These are phyloP conservation scores for Cryphonectria carpinicola DNA, from an alignment of 2,329 filamentous ascomycete genomes.

Conservation along the genomic window DNA sequence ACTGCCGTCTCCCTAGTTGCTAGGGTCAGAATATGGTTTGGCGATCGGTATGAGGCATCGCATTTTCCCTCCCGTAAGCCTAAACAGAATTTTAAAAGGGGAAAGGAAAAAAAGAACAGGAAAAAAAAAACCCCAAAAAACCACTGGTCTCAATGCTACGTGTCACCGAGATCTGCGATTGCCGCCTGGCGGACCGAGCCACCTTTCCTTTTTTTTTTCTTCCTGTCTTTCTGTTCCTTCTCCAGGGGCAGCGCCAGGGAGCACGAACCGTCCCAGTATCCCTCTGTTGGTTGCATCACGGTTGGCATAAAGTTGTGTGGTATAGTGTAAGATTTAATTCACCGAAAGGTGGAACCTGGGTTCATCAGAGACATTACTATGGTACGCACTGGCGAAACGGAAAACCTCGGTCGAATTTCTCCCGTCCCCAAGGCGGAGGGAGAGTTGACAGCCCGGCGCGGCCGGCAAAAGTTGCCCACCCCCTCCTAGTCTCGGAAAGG, in stretches of 20 bases:
- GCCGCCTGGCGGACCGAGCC: constrained; percentile 7
- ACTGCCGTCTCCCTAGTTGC: not conserved
- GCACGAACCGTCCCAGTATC: not conserved
- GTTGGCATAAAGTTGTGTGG: not conserved
- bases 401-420: not conserved
- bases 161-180: constrained; percentile 17
- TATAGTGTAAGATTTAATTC: not conserved
- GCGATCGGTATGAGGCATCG: constrained; percentile 10
- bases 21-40: not conserved
- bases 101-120: no score
- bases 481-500: not conserved
- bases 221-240: not conserved
- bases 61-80: not conserved
- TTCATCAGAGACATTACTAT: not conserved
- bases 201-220: not conserved
- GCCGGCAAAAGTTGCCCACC: not conserved
- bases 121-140: not conserved
- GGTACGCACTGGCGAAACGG: not conserved
- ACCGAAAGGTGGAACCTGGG: not conserved
- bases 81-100: not conserved
- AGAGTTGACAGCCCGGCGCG: not conserved
- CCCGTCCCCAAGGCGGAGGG: not conserved
- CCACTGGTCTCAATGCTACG: constrained; percentile 3
- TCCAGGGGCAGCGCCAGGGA: not conserved
- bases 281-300: not conserved